Evolutionary conservation across 805 yeast species (phyloP).

Genomic region (Sungouiozyma ichnusensis): DNA sequence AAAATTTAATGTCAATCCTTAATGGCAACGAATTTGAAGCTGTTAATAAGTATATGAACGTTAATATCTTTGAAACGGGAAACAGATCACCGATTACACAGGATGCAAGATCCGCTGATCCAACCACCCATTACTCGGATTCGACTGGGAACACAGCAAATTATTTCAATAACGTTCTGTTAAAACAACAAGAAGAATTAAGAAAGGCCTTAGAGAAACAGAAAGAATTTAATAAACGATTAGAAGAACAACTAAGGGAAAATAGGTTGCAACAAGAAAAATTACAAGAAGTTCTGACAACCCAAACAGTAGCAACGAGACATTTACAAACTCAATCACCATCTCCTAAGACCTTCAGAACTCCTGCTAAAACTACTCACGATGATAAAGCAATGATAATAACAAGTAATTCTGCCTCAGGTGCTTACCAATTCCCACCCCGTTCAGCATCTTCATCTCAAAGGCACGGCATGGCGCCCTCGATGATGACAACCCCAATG

Average conservation of each 20-base stretch:
- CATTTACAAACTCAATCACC: neutral
- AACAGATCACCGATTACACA: neutral
- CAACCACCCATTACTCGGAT: neutral
- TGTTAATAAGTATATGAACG: neutral
- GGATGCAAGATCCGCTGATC: too few species aligned
- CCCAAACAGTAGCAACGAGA: slow-evolving; percentile 5
- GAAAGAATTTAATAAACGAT: slow-evolving; percentile 21
- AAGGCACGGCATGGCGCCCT: neutral
- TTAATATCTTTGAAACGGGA: neutral
- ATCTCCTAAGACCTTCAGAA: slow-evolving; percentile 4
- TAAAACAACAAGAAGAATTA: slow-evolving; percentile 25
- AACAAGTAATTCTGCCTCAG: slow-evolving; percentile 24
- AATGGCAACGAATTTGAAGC: neutral
- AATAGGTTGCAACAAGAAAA: slow-evolving; percentile 24
- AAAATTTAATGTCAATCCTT: slow-evolving; percentile 4
- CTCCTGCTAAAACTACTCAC: slow-evolving; percentile 7
- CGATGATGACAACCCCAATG: slow-evolving; percentile 4
- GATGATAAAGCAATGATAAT: slow-evolving; percentile 16
- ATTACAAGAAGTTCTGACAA: slow-evolving; percentile 19
- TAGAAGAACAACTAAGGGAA: slow-evolving; percentile 21
- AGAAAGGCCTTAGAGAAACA: slow-evolving; percentile 25
- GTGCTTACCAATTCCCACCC: slow-evolving; percentile 29
- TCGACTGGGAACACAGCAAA: neutral
- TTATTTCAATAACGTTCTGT: slow-evolving; percentile 5
- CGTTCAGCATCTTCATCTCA: slow-evolving; percentile 6